These are phyloP conservation scores for Theileria luwenshuni DNA, from an alignment of 169 alveolate genomes.

Conservation along the genomic window DNA sequence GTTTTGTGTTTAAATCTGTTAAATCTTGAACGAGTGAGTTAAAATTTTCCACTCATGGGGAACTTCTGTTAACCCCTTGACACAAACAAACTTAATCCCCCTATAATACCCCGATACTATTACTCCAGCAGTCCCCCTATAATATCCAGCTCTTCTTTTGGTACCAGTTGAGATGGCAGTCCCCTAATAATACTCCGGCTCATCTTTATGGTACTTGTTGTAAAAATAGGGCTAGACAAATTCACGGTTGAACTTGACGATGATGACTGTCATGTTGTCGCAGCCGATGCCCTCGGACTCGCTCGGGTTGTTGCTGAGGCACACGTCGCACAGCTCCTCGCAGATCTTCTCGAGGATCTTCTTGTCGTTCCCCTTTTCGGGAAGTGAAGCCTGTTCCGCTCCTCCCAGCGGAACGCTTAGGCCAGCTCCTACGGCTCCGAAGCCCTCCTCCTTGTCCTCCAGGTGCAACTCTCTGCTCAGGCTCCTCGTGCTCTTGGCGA, in stretches of 20 bases:
- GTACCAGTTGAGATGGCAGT: no score
- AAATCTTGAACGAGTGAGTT: no score
- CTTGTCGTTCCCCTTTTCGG: conserved; percentile 34
- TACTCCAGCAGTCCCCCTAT: background rate
- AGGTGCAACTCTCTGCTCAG: conserved; percentile 10
- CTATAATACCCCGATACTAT: background rate
- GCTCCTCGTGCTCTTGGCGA: background rate
- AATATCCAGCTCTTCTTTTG: no score
- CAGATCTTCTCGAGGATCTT: conserved; percentile 77
- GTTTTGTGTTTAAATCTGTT: no score
- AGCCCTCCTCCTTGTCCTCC: conserved; percentile 51
- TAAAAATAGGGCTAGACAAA: background rate
- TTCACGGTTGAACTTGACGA: conserved; percentile 68
- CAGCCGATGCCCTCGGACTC: conserved; percentile 91
- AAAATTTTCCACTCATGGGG: no score
- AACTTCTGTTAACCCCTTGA: background rate
- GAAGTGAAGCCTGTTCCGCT: no score
- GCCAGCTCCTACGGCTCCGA: conserved; percentile 63
- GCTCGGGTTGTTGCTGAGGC: conserved; percentile 85
- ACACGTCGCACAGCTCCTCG: conserved; percentile 87
- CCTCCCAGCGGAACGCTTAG: conserved; percentile 28
- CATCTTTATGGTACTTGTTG: background rate
- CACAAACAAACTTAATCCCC: background rate
- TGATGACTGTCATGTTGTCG: conserved; percentile 92
- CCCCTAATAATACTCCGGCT: background rate